Percentiles rank a stretch among this genome's conserved stretches.
Conservation (phyloP, 176 grass and related monocot genomes). For the Phragmites australis region DNA sequence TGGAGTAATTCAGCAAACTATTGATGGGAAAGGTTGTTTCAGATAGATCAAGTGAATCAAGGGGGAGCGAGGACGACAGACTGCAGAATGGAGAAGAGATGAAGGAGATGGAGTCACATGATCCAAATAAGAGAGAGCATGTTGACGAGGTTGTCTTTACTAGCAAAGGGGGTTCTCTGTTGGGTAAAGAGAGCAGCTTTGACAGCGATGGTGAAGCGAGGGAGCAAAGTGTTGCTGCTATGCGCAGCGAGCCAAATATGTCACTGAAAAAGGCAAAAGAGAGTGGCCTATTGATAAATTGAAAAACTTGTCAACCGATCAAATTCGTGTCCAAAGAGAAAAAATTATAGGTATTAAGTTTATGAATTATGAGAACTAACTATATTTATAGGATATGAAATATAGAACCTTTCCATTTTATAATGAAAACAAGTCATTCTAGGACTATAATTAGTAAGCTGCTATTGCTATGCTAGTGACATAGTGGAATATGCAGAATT, state of each 20-base stretch:
- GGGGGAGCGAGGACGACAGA: background rate
- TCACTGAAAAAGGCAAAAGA: slow-evolving; percentile 13
- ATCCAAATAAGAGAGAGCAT: background rate
- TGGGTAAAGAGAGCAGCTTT: background rate
- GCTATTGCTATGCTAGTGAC: background rate
- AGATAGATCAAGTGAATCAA: background rate
- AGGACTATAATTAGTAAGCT: background rate
- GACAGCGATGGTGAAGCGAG: background rate
- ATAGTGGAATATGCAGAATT: background rate
- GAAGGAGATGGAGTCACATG: background rate
- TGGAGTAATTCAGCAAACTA: slow-evolving; percentile 10
- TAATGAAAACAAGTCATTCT: background rate
- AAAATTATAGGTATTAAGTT: background rate
- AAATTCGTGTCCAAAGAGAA: background rate
- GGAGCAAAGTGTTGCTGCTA: background rate
- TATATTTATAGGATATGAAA: background rate
- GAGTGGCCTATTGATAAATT: background rate
- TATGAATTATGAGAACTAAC: background rate
- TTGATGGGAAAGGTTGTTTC: background rate
- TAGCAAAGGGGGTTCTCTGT: background rate
- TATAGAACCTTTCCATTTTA: slow-evolving; percentile 15
- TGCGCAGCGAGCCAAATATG: background rate
- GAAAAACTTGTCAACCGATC: background rate
- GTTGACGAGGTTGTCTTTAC: background rate
- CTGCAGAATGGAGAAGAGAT: background rate